Evolutionary conservation across 331 rosid species (phyloP), one percentile per base, ranked within the genome.

Genomic region (Pyracantha coccinea): DNA sequence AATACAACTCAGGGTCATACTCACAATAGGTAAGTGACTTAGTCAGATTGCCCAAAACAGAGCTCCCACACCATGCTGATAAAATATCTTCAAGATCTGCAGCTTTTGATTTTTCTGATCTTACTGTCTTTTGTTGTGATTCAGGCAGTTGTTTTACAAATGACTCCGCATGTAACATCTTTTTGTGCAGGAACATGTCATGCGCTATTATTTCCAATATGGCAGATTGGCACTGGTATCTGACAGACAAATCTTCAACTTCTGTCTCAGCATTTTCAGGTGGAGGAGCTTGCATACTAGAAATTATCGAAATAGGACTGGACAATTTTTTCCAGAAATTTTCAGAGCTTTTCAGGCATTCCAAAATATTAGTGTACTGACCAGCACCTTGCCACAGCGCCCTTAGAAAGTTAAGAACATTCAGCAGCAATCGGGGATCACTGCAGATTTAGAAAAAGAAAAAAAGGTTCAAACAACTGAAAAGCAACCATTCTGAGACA

Each of bases 321-420:
- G 89, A 88, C 78, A 91, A 78, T 64, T 81, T 78, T 73, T 76
- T 81, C 94, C 96, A 91, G 80, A 91, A 81, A 53, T 82, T 83
- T 54, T 32, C 85, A 50, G 88, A 83, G 78, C 84, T 81, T 86
- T 83, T 88, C 83, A 93, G 50, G 68, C 75, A 69, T 24, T 81
- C 90, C 86, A 93, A 81, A 62, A 93, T 80, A 80, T 77, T 80
- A 59, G 82, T 69, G 77, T 88, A 89, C 59, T 85, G 93, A 33
- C 88, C 77, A 68, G 95, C 96, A 64, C 90, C 90, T 86, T 93
- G 93, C 98, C 98, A 93, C 80, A 93, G 75, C 66, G 91, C 93
- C 86, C 82, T 70, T 78, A 88, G 29, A 75, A 93, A 90, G 83
- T 91, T 88, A 20, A 93, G 90, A 63, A 93, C 84, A 80, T 85